Base-by-base conservation (phyloP, 2,329 filamentous ascomycete species). In the Fusarium staphyleae region DNA sequence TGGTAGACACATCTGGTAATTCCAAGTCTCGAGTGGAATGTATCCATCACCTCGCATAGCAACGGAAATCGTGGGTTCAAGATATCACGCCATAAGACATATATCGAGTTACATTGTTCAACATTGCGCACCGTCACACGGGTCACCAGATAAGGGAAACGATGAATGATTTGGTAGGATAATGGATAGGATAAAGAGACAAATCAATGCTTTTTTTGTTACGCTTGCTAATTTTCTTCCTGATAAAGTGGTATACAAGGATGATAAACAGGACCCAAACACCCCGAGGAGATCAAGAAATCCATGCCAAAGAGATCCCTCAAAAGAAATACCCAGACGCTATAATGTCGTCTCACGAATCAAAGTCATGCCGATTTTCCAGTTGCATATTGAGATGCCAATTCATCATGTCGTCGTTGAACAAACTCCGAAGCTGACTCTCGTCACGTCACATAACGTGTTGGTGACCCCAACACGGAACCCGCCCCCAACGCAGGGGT, bases 311-410 rank as follows among this genome's bases (percentile, higher is more conserved):
- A n/a, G 24, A 39, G 34, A 39, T 47, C 24, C 24, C 24, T 39
- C 16, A 7, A 19, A 16, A 34, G n/a, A 7, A 19, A 16, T 16
- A n/a, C n/a, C 32, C 37, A 41, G 16, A 29, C 32, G 32, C 40
- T 35, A 19, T 14, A 22, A 46, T 34, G 14, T 4, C 5, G 3
- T 29, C 13, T 19, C 44, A 37, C 34, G 19, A 19, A 45, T 45
- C 30, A 45, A 30, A 19, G 19, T 19, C 41, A 24, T 36, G 18
- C 33, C 33, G 34, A 7, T 12, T 12, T 11, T 14, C n/a, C 33
- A 4, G 12, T 33, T 33, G 44, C 57, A 47, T 35, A 58, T 62
- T 18, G 40, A 60, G 44, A 44, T 41, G 28, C 57, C 53, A 42
- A 44, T 32, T 48, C 33, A 16, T 32, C 28, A 30, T 24, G 18